phyloP scores from a whole-genome alignment of 169 alveolate species.

The Miamiensis avidus region DNA sequence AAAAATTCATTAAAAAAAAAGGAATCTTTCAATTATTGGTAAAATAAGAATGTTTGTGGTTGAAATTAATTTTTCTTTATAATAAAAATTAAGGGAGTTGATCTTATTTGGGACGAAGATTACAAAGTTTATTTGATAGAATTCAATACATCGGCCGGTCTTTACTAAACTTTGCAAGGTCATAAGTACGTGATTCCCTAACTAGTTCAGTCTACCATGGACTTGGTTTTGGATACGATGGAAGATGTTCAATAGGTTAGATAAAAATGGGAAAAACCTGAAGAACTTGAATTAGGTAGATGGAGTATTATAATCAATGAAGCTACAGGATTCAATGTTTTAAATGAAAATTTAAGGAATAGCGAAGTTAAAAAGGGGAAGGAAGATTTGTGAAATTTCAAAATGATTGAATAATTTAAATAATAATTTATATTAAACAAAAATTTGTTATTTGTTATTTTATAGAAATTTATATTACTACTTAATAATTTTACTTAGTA shows the following conservation, averaged over 20 bases:
- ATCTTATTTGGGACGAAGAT: neutral
- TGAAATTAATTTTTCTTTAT: too few relatives aligned
- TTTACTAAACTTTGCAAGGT: neutral
- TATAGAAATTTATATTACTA: too few relatives aligned
- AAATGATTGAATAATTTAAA: too few relatives aligned
- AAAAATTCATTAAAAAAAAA: neutral
- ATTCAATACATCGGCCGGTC: neutral
- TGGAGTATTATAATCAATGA: slow-evolving; percentile 18
- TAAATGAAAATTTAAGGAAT: neutral
- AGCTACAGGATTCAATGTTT: slow-evolving; percentile 10
- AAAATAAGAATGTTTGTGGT: too few relatives aligned
- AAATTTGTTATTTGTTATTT: too few relatives aligned
- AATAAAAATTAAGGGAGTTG: neutral
- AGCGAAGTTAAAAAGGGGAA: neutral
- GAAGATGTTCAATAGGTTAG: neutral
- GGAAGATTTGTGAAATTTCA: neutral
- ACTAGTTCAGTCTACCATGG: neutral
- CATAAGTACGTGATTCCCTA: neutral
- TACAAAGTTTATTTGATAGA: neutral
- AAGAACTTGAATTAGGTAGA: neutral
- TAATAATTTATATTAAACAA: too few relatives aligned
- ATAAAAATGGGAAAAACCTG: slow-evolving; percentile 3
- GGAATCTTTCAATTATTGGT: neutral
- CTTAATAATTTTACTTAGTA: too few relatives aligned
- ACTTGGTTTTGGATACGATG: neutral